Evolutionary conservation across 495 filamentous ascomycete genomes (phyloP).

Genomic region (Astrocystis sublimbata): DNA sequence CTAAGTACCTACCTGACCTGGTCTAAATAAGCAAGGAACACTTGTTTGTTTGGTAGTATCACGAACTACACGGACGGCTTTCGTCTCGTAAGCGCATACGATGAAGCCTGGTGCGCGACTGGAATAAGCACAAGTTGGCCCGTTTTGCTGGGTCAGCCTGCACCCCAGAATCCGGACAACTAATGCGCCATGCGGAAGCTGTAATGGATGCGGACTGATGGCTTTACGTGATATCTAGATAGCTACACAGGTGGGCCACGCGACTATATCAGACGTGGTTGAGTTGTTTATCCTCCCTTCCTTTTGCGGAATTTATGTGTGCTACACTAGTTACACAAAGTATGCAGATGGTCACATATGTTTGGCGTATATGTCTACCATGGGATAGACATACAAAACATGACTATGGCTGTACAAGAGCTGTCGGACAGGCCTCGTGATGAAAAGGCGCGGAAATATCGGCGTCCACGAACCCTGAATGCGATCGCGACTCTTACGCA

Average conservation of each 20-base stretch:
- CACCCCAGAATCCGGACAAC: slow-evolving; percentile 14
- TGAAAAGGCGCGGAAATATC: background rate
- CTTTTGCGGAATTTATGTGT: background rate
- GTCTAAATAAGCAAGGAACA: no score
- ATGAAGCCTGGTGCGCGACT: background rate
- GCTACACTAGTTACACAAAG: no score
- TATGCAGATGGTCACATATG: no score
- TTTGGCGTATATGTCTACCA: no score
- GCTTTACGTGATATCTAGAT: background rate
- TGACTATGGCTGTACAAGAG: no score
- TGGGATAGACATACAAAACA: no score
- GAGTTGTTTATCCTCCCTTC: background rate
- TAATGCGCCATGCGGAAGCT: slow-evolving; percentile 10
- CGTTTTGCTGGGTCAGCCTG: slow-evolving; percentile 1
- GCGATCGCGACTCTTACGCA: background rate
- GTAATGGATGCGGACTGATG: background rate
- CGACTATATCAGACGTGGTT: slow-evolving; percentile 2
- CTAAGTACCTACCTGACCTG: background rate
- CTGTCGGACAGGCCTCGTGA: background rate
- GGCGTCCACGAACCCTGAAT: background rate
- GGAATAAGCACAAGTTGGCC: background rate
- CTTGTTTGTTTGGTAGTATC: no score
- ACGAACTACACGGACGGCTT: no score
- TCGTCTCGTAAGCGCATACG: slow-evolving; percentile 1
- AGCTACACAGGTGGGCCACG: background rate